Percentiles rank a stretch among this genome's conserved stretches.
Conservation (phyloP, 2,329 filamentous ascomycete species). For the Pseudocercospora fuligena region DNA sequence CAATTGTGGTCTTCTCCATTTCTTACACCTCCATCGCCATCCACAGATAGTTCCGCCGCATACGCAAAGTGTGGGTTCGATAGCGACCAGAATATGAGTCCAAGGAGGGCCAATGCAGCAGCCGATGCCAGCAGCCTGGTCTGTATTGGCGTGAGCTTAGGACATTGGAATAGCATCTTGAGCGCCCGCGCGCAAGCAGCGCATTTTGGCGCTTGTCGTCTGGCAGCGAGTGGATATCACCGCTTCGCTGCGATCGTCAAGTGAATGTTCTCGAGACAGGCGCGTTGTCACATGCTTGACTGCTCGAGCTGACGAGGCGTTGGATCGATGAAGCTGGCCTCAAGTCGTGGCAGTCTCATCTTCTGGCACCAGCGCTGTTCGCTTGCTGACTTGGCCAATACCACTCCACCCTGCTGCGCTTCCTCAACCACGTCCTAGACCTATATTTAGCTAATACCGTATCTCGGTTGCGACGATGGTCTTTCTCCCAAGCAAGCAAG, state of each 20-base stretch:
- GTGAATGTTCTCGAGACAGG: not conserved
- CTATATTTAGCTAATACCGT: not conserved
- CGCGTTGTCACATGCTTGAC: not conserved
- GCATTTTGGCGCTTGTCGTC: not conserved
- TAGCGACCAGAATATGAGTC: constrained; percentile 66
- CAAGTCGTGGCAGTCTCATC: not conserved
- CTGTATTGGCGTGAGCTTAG: constrained; percentile 69
- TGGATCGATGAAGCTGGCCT: not conserved
- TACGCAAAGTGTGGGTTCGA: constrained; percentile 65
- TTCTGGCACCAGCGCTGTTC: not conserved
- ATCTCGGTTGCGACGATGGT: not conserved
- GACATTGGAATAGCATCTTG: constrained; percentile 45
- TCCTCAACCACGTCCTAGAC: not conserved
- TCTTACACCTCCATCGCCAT: constrained; percentile 41
- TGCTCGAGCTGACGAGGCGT: not conserved
- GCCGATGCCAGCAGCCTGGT: constrained; percentile 73
- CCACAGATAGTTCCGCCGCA: constrained; percentile 59
- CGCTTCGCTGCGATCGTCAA: not conserved
- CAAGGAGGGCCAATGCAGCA: constrained; percentile 62
- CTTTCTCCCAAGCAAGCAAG: not conserved
- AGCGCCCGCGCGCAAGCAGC: not conserved
- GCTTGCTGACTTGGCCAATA: not conserved
- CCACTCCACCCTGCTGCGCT: not conserved
- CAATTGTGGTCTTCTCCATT: constrained; percentile 54
- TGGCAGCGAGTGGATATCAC: not conserved